phyloP scores from a whole-genome alignment of 2,329 filamentous ascomycete genomes.

The Aspergillus cejpii region DNA sequence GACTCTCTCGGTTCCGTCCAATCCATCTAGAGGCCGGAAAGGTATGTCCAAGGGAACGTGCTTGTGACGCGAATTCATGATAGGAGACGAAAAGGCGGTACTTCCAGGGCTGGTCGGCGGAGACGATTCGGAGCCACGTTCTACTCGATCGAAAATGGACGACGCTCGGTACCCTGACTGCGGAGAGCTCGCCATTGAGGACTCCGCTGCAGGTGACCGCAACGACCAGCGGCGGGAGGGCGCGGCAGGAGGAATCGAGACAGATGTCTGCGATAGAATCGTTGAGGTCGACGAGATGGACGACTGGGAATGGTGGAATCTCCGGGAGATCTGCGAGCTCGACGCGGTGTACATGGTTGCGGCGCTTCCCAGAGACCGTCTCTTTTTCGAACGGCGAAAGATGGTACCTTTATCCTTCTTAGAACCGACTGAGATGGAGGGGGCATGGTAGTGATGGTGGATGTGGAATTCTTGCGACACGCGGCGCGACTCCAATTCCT shows the following conservation, averaged over 20 bases:
- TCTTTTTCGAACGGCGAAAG: slow-evolving; percentile 61
- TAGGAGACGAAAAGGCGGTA: slow-evolving; percentile 56
- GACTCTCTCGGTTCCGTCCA: slow-evolving; percentile 13
- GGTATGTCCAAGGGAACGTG: slow-evolving; percentile 55
- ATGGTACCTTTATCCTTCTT: slow-evolving; percentile 50
- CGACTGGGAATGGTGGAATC: slow-evolving; percentile 31
- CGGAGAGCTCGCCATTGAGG: slow-evolving; percentile 68
- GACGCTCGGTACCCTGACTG: slow-evolving; percentile 64
- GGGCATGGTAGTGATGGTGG: slow-evolving; percentile 85
- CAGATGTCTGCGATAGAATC: slow-evolving; percentile 58
- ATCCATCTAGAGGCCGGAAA: slow-evolving; percentile 31
- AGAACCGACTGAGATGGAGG: slow-evolving; percentile 43
- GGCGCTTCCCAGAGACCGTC: slow-evolving; percentile 58
- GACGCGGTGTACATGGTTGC: slow-evolving; percentile 38
- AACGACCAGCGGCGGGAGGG: slow-evolving; percentile 35
- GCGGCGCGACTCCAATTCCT: slow-evolving; percentile 56
- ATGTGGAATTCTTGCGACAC: slow-evolving; percentile 75
- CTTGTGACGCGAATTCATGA: slow-evolving; percentile 55
- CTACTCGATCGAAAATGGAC: slow-evolving; percentile 69
- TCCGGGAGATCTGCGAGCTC: slow-evolving; percentile 23
- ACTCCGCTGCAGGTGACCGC: slow-evolving; percentile 47
- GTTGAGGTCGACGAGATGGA: slow-evolving; percentile 47
- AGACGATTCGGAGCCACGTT: slow-evolving; percentile 59
- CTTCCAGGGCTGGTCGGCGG: slow-evolving; percentile 78
- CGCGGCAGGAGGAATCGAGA: slow-evolving; percentile 48